Percentiles rank a stretch among this genome's conserved stretches.
phyloP scores from a whole-genome alignment of 2,329 filamentous ascomycete genomes.

The Ampelomyces quisqualis region DNA sequence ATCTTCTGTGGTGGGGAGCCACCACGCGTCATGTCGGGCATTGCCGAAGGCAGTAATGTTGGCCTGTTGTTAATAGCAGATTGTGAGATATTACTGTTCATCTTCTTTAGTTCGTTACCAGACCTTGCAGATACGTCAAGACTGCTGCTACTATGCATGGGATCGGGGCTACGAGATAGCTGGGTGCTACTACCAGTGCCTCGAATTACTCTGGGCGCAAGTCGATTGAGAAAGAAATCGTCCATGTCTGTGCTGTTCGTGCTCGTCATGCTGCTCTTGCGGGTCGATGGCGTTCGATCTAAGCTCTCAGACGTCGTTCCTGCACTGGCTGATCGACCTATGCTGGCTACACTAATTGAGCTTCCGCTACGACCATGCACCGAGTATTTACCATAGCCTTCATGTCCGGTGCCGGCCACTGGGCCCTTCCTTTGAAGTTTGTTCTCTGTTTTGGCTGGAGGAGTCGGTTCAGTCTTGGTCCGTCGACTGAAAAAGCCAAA shows the following conservation, averaged over 20 bases:
- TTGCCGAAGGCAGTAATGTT: conserved; percentile 40
- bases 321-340: conserved; percentile 50
- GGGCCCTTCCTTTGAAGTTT: conserved; percentile 67
- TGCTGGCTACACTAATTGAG: conserved; percentile 53
- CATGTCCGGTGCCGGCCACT: conserved; percentile 88
- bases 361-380: conserved; percentile 66
- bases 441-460: conserved; percentile 60
- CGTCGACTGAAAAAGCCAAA: conserved; percentile 79
- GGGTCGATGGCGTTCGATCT: conserved; percentile 38
- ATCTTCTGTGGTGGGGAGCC: conserved; percentile 36
- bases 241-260: conserved; percentile 48
- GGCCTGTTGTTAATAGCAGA: conserved; percentile 24
- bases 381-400: conserved; percentile 73
- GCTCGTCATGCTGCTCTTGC: conserved; percentile 48
- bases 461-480: conserved; percentile 62
- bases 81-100: conserved; percentile 19
- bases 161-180: conserved; percentile 39
- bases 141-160: conserved; percentile 40
- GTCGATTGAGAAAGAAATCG: conserved; percentile 49
- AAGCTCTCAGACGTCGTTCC: conserved; percentile 43
- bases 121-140: conserved; percentile 28
- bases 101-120: conserved; percentile 21
- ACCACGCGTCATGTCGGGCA: conserved; percentile 38
- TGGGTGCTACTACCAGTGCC: conserved; percentile 47
- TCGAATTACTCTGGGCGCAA: conserved; percentile 48